These are phyloP conservation scores for Pistacia integerrima DNA, from an alignment of 345 rosid genomes.

Conservation along the genomic window DNA sequence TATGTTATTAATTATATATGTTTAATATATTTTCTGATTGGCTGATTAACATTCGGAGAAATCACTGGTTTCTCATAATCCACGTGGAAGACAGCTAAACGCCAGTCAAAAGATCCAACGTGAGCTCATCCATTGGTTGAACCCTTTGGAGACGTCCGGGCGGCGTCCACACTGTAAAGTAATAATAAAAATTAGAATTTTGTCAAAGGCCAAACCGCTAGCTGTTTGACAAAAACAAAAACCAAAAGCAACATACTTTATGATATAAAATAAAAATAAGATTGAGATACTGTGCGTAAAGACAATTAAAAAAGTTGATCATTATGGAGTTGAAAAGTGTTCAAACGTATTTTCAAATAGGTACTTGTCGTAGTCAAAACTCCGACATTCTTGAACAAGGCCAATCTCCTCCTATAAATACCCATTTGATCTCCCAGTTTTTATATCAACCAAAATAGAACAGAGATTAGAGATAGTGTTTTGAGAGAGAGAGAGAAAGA, in stretches of 20 bases:
- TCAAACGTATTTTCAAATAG: constrained; percentile 2
- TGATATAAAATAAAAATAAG: not conserved
- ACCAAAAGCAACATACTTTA: not conserved
- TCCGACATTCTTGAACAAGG: constrained; percentile 23
- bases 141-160: not conserved
- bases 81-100: constrained; percentile 3
- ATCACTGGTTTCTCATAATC: not conserved
- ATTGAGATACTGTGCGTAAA: not conserved
- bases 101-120: constrained; percentile 2
- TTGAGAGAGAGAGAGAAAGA: constrained; percentile 7
- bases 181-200: too few relatives aligned
- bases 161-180: constrained; percentile 2
- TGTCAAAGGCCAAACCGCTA: not conserved
- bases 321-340: not conserved
- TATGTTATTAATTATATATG: too few relatives aligned
- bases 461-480: not conserved
- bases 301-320: not conserved
- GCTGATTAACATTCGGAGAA: too few relatives aligned
- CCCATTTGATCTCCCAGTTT: constrained; percentile 12
- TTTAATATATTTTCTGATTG: not conserved
- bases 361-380: constrained; percentile 12
- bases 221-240: not conserved
- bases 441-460: not conserved
- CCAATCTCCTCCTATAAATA: constrained; percentile 40
- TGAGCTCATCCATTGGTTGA: not conserved